Base-by-base conservation (phyloP, 805 yeast genomes). In the Grigorovia jiainica region DNA sequence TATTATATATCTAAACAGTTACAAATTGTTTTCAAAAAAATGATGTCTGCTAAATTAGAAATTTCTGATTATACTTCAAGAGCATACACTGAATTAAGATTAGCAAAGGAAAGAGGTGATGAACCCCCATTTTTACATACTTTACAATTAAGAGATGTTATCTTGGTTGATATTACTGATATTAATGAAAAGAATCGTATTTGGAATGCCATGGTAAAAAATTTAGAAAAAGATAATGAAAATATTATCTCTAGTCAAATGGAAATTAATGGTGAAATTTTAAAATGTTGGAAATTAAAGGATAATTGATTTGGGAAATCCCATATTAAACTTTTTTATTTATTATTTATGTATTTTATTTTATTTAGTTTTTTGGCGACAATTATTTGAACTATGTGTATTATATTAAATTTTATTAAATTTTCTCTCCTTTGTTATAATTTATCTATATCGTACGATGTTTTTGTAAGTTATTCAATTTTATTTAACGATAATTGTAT, bases 241-340 rank as follows among this genome's bases (percentile, higher is more conserved):
- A 78, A 78, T 49, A 74, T 87, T 15, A 70, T 77, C 39, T 64
- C 69, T 15, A 68, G 75, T 32, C 72, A 78, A 43, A 63, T 75
- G 38, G 96, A 87, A 57, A 70, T 78, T 24, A 79, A 80, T 52
- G 95, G 95, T 21, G 95, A 87, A 52, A 82, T 87, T 47, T 72
- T 82, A 66, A 76, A 77, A 55, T 83, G 83, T 17, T 84, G 94
- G 86, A 84, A 81, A 53, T 87, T 95, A 95, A 71, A 76, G 27
- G 29, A 36, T 13, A 10, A 13, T 3, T 24, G 17, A 24, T 20
- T 16, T 24, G 31, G 15, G 4, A 13, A 23, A 16, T 8, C 15
- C n/a, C 30, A 25, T 10, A n/a, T n/a, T n/a, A n/a, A n/a, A n/a
- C n/a, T n/a, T n/a, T n/a, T n/a, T n/a, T n/a, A 8, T 21, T 21